These are phyloP conservation scores for Hanseniaspora jakobsenii DNA, from an alignment of 805 yeast species.

Conservation along the genomic window DNA sequence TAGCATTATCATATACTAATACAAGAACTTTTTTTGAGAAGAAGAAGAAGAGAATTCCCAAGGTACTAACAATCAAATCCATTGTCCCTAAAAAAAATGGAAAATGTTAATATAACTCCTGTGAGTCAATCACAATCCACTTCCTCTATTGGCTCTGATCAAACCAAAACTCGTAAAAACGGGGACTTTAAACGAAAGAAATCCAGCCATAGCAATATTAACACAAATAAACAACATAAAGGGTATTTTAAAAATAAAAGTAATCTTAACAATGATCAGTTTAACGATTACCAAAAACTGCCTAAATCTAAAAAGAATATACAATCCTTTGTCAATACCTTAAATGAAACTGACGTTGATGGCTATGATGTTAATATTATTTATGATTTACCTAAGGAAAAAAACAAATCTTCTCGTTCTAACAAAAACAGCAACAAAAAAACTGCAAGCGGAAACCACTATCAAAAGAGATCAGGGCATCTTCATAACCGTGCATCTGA, in stretches of 20 bases:
- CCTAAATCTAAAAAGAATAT: conserved; percentile 13
- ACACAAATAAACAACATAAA: conserved; percentile 1
- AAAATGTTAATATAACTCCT: too few species aligned
- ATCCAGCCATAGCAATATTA: conserved; percentile 9
- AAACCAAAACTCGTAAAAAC: background rate
- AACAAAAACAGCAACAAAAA: too few species aligned
- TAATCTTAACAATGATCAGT: background rate
- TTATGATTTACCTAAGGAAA: too few species aligned
- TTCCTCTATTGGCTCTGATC: background rate
- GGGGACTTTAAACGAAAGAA: background rate
- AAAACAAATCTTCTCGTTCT: too few species aligned
- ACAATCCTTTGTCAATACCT: conserved; percentile 1
- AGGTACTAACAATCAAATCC: too few species aligned
- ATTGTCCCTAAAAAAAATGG: too few species aligned
- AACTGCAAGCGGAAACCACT: too few species aligned
- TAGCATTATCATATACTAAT: too few species aligned
- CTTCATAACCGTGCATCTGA: background rate
- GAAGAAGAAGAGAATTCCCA: too few species aligned
- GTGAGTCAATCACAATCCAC: too few species aligned
- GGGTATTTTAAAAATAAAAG: background rate
- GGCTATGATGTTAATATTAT: too few species aligned
- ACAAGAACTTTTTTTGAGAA: too few species aligned
- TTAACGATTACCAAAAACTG: conserved; percentile 1
- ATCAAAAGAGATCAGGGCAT: background rate
- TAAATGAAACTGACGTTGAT: background rate